Conservation (phyloP, 306 rosid species). For the Begonia masoniana region DNA sequence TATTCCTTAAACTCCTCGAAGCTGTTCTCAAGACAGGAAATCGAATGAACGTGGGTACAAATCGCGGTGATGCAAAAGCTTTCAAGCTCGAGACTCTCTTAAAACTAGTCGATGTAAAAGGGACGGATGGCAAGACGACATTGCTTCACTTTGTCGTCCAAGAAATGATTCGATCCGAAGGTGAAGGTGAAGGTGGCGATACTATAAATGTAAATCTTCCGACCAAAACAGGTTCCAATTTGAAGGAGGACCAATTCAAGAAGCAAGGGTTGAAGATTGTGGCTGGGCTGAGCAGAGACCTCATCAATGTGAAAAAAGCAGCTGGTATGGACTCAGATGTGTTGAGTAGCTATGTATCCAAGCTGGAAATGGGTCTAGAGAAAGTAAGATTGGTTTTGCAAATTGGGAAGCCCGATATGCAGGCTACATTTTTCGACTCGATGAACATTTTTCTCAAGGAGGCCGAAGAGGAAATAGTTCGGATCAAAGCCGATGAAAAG, state of each 20-base stretch:
- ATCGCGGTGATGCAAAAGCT: constrained; percentile 90
- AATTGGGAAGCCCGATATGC: constrained; percentile 49
- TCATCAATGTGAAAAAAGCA: constrained; percentile 64
- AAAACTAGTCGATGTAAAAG: constrained; percentile 89
- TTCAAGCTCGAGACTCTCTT: constrained; percentile 88
- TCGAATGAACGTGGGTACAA: constrained; percentile 96
- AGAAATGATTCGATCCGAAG: constrained; percentile 93
- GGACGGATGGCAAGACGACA: constrained; percentile 95
- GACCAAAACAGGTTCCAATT: constrained; percentile 27
- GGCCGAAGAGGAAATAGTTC: constrained; percentile 67
- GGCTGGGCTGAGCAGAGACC: constrained; percentile 85
- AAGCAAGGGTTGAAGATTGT: constrained; percentile 87
- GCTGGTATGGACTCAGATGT: constrained; percentile 99
- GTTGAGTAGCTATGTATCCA: constrained; percentile 67
- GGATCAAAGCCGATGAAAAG: constrained; percentile 59
- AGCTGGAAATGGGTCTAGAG: constrained; percentile 91
- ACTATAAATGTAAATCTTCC: constrained; percentile 36
- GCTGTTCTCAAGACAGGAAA: constrained; percentile 98
- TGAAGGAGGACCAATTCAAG: constrained; percentile 45
- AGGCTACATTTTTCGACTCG: constrained; percentile 62
- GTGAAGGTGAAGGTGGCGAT: constrained; percentile 62
- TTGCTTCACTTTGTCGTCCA: constrained; percentile 97
- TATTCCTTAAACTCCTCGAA: constrained; percentile 92
- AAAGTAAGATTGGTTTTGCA: constrained; percentile 70
- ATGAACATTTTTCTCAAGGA: constrained; percentile 63